Conservation (phyloP, 2,329 filamentous ascomycete genomes). For the Chalaropsis thielavioides region DNA sequence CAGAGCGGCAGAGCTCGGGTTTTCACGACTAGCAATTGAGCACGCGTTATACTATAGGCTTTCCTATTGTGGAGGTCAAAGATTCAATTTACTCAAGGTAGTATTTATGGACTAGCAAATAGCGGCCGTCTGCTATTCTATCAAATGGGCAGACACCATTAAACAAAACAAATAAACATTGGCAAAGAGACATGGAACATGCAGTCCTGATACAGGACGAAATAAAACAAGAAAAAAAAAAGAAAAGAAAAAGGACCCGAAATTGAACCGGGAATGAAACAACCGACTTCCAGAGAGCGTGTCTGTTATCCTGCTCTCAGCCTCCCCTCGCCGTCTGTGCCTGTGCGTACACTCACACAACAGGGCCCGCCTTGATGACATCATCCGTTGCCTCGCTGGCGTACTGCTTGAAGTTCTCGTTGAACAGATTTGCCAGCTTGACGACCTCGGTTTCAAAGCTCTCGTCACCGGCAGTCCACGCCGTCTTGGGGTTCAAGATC, state of each 20-base stretch:
- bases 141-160: background rate
- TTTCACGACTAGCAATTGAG: too few species aligned
- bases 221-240: background rate
- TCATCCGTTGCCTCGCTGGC: conserved; percentile 67
- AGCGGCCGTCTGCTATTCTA: background rate
- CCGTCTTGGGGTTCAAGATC: conserved; percentile 85
- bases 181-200: background rate
- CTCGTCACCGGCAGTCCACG: conserved; percentile 70
- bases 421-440: conserved; percentile 81
- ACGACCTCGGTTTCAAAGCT: conserved; percentile 77
- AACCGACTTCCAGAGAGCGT: background rate
- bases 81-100: background rate
- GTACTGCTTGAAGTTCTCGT: conserved; percentile 97
- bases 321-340: background rate
- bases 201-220: background rate
- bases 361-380: conserved; percentile 53
- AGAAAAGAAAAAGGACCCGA: background rate
- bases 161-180: background rate
- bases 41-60: too few species aligned
- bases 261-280: background rate
- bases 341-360: conserved; percentile 1
- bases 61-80: background rate
- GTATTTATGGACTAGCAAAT: background rate
- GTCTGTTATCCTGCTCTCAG: conserved; percentile 5
- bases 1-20: too few species aligned